Evolutionary conservation across 2,329 filamentous ascomycete species (phyloP).

Genomic region (Microdochium trichocladiopsis): DNA sequence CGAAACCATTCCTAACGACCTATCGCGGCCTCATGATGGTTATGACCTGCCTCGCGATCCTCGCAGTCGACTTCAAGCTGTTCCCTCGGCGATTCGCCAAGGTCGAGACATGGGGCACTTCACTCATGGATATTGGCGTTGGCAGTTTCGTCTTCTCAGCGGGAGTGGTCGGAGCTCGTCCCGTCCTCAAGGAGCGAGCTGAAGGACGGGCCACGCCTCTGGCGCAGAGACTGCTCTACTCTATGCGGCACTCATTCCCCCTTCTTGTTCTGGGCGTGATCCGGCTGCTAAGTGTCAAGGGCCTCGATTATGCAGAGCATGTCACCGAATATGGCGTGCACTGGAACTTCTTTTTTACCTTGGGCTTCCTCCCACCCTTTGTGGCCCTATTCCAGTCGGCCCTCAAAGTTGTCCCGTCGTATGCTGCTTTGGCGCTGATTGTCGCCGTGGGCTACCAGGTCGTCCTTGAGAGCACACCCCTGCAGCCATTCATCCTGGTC

Average conservation of each 20-base stretch:
- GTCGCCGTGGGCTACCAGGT: constrained; percentile 68
- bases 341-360: constrained; percentile 99
- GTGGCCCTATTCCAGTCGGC: constrained; percentile 74
- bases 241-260: constrained; percentile 75
- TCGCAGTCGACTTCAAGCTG: constrained; percentile 92
- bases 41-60: constrained; percentile 80
- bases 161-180: constrained; percentile 81
- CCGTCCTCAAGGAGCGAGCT: constrained; percentile 64
- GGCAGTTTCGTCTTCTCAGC: constrained; percentile 96
- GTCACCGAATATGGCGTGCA: constrained; percentile 96
- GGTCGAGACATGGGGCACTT: constrained; percentile 98
- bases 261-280: constrained; percentile 73
- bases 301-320: constrained; percentile 92
- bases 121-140: constrained; percentile 96
- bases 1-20: constrained; percentile 86
- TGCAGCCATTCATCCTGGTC: constrained; percentile 77
- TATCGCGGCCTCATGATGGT: constrained; percentile 92
- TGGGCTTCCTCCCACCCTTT: constrained; percentile 82
- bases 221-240: constrained; percentile 51
- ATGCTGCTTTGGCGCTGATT: constrained; percentile 65
- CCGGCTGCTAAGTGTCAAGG: constrained; percentile 83
- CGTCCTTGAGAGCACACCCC: constrained; percentile 64
- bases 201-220: constrained; percentile 42
- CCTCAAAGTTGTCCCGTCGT: constrained; percentile 65
- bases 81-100: constrained; percentile 96